Evolutionary conservation across 2,329 filamentous ascomycete species (phyloP), one percentile per base, ranked within the genome.

Genomic region (Grosmannia penicillata): DNA sequence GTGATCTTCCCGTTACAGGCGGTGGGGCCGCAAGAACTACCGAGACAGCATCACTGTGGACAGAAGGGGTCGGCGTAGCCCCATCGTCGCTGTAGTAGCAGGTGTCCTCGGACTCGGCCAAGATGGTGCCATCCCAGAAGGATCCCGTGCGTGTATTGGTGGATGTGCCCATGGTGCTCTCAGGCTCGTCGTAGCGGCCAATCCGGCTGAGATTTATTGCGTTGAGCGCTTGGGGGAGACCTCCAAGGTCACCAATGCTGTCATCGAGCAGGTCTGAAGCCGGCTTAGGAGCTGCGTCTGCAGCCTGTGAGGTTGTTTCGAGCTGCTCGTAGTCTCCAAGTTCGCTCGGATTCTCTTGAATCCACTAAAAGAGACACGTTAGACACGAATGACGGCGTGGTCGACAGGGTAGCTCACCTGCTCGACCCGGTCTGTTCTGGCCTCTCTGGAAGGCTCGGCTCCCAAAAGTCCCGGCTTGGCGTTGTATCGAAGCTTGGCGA

Each of bases 341-440:
- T 18, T 45, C 45, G 40, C 44, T 45, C 5, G 45, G 45, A 21
- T 46, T 47, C 22, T 25, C 39, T 24, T 46, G 39, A 18, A 47
- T 47, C 45, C 45, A 47, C 45, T 47, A n/a, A 15, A 23, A 13
- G 8, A 31, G 7, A 2, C 28, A 30, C 4, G 28, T 33, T 26
- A 33, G 24, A n/a, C n/a, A n/a, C n/a, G n/a, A n/a, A n/a, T n/a
- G n/a, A n/a, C n/a, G n/a, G n/a, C n/a, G n/a, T 19, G 11, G 14
- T 11, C 2, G 9, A 14, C 6, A 28, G 11, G 13, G 6, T 24
- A 14, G 17, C 37, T 8, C 19, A 39, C 43, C 4, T 44, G 36
- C 24, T 45, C 45, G 3, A 43, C 36, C 6, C 33, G 26, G 2
- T 45, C 45, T 5, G 29, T 23, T 8, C 28, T 37, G 11, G 10